Evolutionary conservation across 371 early-diverging fungal genomes (phyloP), one percentile per base, ranked within the genome.

Genomic region (Saksenaea oblongispora): DNA sequence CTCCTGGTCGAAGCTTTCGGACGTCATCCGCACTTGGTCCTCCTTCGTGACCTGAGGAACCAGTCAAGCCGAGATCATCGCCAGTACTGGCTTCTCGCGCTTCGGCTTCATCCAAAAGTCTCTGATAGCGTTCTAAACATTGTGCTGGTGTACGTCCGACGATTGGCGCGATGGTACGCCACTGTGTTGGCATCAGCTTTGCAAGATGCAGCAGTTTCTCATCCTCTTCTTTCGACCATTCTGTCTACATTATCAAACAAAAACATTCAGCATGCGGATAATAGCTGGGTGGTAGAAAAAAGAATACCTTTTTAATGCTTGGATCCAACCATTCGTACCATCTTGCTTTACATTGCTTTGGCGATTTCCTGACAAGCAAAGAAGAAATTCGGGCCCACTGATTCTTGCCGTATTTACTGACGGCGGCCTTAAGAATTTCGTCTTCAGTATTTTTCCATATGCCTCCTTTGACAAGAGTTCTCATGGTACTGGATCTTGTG

Each of bases 271-370:
- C 15, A 44, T 26, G 11, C 3, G 4, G 3, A 14, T 0, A 47
- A 34, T 35, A 22, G n/a, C 14, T 37, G 42, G 9, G 35, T 36
- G n/a, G 5, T 26, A 22, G 51, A 18, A 14, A 14, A 10, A 36
- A 15, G 28, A 27, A 34, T 82, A 89, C 87, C 84, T 98, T 98
- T 74, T 96, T 97, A 79, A 98, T 98, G 58, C 93, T 90, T 15
- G 98, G 98, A 82, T 98, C 98, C 35, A 98, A 84, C 98, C 98
- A 98, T 83, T 98, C 99, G 74, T 88, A 95, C 99, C 99, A 98
- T 71, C 99, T 86, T 3, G 98, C 97, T 84, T 98, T 98, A 81
- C 98, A 98, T 77, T 98, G 98, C 75, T 96, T 97, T 31, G 98
- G 96, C 28, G 96, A 93, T 70, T 98, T 98, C 65, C 98, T 78